Percentiles rank a stretch among this genome's conserved stretches.
Evolutionary conservation across 129 eudicot species (phyloP).

Genomic region (Centella asiatica): DNA sequence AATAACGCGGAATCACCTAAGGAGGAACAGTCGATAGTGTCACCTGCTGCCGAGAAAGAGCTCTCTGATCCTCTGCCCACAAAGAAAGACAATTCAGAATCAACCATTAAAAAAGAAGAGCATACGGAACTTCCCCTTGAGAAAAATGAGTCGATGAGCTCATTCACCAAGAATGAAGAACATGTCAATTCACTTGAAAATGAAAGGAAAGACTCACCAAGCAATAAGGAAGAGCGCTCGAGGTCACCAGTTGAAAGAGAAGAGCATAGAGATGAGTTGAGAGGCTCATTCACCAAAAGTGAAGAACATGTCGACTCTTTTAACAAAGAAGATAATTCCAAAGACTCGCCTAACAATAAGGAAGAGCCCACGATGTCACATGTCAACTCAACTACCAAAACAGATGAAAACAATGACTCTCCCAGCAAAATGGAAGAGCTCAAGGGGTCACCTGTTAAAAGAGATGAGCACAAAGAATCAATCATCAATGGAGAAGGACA

Average conservation of each 20-base stretch:
- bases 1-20: neutral
- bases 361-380: neutral
- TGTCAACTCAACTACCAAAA: neutral
- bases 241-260: neutral
- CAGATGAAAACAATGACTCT: neutral
- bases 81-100: neutral
- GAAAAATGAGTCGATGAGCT: neutral
- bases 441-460: neutral
- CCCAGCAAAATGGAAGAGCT: neutral
- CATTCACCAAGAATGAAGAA: slow-evolving; percentile 4
- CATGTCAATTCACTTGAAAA: neutral
- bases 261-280: neutral
- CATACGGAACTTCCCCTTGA: neutral
- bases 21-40: neutral
- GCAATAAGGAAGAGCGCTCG: slow-evolving; percentile 1
- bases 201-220: neutral
- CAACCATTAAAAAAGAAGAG: neutral
- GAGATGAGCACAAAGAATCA: neutral
- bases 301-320: neutral
- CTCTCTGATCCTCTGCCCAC: neutral
- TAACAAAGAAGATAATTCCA: slow-evolving; percentile 2
- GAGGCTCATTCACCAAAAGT: neutral
- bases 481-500: neutral
- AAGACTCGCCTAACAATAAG: neutral
- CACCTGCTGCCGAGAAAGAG: neutral